A percentile compares a stretch with the other conserved stretches of the same genome.
These are phyloP conservation scores for Candida alai DNA, from an alignment of 805 yeast genomes.

Conservation along the genomic window DNA sequence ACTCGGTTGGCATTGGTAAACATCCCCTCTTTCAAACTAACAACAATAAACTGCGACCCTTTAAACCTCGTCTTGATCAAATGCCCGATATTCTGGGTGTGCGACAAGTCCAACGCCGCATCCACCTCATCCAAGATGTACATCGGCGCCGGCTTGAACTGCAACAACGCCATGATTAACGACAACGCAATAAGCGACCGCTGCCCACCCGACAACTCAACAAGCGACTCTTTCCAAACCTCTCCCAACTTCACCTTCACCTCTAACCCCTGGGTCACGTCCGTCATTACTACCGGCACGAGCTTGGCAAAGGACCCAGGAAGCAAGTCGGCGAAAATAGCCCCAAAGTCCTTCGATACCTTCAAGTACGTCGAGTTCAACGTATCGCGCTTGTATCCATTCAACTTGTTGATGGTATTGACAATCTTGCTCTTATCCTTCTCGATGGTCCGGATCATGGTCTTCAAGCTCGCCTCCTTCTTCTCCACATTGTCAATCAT, in stretches of 20 bases:
- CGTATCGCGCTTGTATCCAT: constrained; percentile 81
- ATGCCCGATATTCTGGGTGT: constrained; percentile 96
- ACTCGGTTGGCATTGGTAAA: constrained; percentile 95
- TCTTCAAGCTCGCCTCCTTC: constrained; percentile 70
- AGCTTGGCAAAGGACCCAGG: constrained; percentile 90
- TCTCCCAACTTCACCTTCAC: constrained; percentile 86
- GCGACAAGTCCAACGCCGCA: constrained; percentile 95
- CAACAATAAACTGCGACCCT: constrained; percentile 95
- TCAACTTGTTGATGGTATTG: constrained; percentile 78
- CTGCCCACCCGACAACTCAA: constrained; percentile 96
- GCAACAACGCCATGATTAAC: constrained; percentile 83
- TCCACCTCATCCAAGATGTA: constrained; percentile 96
- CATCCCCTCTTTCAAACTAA: constrained; percentile 96
- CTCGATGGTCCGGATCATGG: constrained; percentile 82
- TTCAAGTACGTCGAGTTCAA: constrained; percentile 79
- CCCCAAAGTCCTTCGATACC: constrained; percentile 86
- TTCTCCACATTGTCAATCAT: constrained; percentile 90
- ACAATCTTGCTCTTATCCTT: constrained; percentile 87
- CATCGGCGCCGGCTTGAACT: constrained; percentile 98
- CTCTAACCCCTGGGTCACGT: constrained; percentile 85
- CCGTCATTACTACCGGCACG: constrained; percentile 75
- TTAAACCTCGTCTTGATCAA: constrained; percentile 91
- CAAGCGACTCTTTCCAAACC: constrained; percentile 94
- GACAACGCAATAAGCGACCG: constrained; percentile 91
- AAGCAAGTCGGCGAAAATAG: constrained; percentile 78